phyloP scores from a whole-genome alignment of 1,284 basidiomycete species.

The Rhodotorula sp. region DNA sequence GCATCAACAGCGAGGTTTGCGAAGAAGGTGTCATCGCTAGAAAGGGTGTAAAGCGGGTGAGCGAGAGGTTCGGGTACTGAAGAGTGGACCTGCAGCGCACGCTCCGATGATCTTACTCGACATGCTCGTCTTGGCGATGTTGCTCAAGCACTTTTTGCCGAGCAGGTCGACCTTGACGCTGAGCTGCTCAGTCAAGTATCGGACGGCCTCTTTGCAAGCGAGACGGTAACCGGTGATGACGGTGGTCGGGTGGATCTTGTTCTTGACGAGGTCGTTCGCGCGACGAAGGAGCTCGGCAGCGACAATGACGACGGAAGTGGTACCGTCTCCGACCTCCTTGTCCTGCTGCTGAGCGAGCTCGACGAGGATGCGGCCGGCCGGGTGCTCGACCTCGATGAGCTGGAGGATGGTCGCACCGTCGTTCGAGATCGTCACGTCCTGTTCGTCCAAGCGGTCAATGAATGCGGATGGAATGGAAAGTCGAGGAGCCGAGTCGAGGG shows the following conservation, averaged over 20 bases:
- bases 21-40: constrained; percentile 94
- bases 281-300: constrained; percentile 92
- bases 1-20: constrained; percentile 98
- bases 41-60: neutral
- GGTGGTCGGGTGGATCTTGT: constrained; percentile 98
- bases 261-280: constrained; percentile 96
- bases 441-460: constrained; percentile 10
- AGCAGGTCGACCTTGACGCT: constrained; percentile 91
- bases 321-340: constrained; percentile 99
- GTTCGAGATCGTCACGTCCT: constrained; percentile 99
- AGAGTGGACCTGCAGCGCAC: constrained; percentile 56
- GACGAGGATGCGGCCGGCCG: constrained; percentile 78
- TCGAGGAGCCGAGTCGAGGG: no score
- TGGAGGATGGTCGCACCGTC: constrained; percentile 98
- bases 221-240: constrained; percentile 98
- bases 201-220: constrained; percentile 95
- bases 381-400: constrained; percentile 52
- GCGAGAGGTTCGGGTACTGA: neutral
- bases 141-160: constrained; percentile 87
- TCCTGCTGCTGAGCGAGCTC: constrained; percentile 99
- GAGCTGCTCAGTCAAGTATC: constrained; percentile 97
- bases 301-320: constrained; percentile 96
- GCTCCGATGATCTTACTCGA: constrained; percentile 97
- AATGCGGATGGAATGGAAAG: neutral
- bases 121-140: constrained; percentile 98